A percentile compares a stretch with the other conserved stretches of the same genome.
Conservation (phyloP, 768 basidiomycete genomes). For the Candolleomyces efflorescens region DNA sequence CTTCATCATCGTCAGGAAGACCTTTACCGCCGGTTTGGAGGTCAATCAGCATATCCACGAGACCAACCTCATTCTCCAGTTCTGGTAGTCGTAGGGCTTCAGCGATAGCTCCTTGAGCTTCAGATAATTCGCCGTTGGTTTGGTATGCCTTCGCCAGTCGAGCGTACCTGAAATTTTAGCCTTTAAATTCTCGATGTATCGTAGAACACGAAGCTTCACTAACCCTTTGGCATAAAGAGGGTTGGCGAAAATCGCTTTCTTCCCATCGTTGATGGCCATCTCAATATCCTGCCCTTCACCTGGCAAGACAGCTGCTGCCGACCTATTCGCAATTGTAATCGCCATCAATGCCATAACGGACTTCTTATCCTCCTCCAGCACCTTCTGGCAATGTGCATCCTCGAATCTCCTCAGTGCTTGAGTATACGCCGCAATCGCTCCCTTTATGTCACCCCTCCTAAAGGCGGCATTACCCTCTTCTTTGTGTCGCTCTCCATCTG, state of each 20-base stretch:
- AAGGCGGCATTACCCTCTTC: slow-evolving; percentile 5
- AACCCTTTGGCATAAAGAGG: slow-evolving; percentile 12
- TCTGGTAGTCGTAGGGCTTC: slow-evolving; percentile 11
- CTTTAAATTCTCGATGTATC: too few relatives aligned
- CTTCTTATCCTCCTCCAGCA: slow-evolving; percentile 1
- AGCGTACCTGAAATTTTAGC: slow-evolving; percentile 14
- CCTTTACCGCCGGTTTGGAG: slow-evolving; percentile 16
- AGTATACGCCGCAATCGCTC: slow-evolving; percentile 7
- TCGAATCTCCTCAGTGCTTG: slow-evolving; percentile 8
- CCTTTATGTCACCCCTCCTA: neutral
- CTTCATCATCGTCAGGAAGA: slow-evolving; percentile 11
- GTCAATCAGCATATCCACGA: slow-evolving; percentile 15
- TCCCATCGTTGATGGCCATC: slow-evolving; percentile 10
- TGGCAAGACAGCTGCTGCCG: slow-evolving; percentile 2
- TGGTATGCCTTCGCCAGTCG: slow-evolving; percentile 15
- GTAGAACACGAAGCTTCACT: neutral
- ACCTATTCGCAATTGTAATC: slow-evolving; percentile 5
- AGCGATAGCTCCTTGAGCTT: slow-evolving; percentile 13
- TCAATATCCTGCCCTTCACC: slow-evolving; percentile 4
- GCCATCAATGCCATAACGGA: slow-evolving; percentile 7
- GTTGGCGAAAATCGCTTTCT: slow-evolving; percentile 8
- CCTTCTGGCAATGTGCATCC: slow-evolving; percentile 9
- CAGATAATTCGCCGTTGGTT: slow-evolving; percentile 7
- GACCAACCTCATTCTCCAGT: slow-evolving; percentile 9
- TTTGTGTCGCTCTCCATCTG: slow-evolving; percentile 3